Percentiles rank a stretch among this genome's conserved stretches.
phyloP scores from a whole-genome alignment of 495 filamentous ascomycete genomes.

The Aspergillus mulundensis region DNA sequence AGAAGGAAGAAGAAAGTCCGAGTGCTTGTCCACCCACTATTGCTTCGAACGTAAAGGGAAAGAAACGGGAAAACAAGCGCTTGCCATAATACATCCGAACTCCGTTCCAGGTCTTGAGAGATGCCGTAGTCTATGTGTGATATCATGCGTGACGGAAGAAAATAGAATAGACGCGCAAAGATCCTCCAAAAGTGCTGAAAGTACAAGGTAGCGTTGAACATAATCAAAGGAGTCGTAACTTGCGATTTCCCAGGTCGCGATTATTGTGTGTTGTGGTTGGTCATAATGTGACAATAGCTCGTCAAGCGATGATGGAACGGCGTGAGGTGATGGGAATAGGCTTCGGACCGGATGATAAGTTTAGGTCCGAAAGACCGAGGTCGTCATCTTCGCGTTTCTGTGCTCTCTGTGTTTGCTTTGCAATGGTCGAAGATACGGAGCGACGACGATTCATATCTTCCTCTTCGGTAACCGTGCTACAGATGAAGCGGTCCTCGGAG shows the following conservation, averaged over 20 bases:
- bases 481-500: slow-evolving; percentile 43
- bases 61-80: slow-evolving; percentile 12
- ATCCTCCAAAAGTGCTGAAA: slow-evolving; percentile 9
- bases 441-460: slow-evolving; percentile 20
- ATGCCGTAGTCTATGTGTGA: slow-evolving; percentile 42
- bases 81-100: slow-evolving; percentile 23
- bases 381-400: slow-evolving; percentile 32
- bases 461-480: slow-evolving; percentile 37
- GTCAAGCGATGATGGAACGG: slow-evolving; percentile 37
- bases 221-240: slow-evolving; percentile 9
- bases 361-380: slow-evolving; percentile 34
- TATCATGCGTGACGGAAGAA: slow-evolving; percentile 15
- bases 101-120: slow-evolving; percentile 30
- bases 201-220: not conserved
- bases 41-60: slow-evolving; percentile 19
- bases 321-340: slow-evolving; percentile 43
- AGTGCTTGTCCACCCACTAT: slow-evolving; percentile 22
- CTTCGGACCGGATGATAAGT: slow-evolving; percentile 37
- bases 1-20: slow-evolving; percentile 5
- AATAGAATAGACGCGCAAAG: slow-evolving; percentile 13
- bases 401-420: slow-evolving; percentile 18
- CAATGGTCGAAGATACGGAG: slow-evolving; percentile 19
- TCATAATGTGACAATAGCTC: not conserved
- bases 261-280: not conserved
- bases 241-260: not conserved